A percentile compares a stretch with the other conserved stretches of the same genome.
phyloP scores from a whole-genome alignment of 2,329 filamentous ascomycete genomes.

The Raffaelea albimanens region DNA sequence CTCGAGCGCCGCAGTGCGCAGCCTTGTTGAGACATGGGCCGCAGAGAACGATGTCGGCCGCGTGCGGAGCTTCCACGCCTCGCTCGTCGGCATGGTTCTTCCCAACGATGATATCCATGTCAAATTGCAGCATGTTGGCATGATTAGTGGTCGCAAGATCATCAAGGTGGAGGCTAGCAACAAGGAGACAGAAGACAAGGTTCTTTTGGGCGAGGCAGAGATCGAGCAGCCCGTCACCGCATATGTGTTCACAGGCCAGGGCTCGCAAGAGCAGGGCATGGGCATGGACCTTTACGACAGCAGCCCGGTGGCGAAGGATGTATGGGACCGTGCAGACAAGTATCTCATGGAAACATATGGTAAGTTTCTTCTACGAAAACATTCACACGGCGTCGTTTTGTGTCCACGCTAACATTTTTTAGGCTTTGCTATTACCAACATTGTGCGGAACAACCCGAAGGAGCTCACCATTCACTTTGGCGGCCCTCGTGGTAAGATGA shows the following conservation, averaged over 20 bases:
- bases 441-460: slow-evolving; percentile 99
- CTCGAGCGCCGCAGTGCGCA: slow-evolving; percentile 91
- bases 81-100: slow-evolving; percentile 95
- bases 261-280: slow-evolving; percentile 98
- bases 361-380: slow-evolving; percentile 30
- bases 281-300: slow-evolving; percentile 97
- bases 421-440: slow-evolving; percentile 96
- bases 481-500: slow-evolving; percentile 91
- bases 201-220: slow-evolving; percentile 88
- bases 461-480: slow-evolving; percentile 98
- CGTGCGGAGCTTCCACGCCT: slow-evolving; percentile 94
- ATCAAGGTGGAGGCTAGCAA: slow-evolving; percentile 97
- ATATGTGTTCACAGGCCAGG: slow-evolving; percentile 97
- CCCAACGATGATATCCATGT: slow-evolving; percentile 94
- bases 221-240: slow-evolving; percentile 95
- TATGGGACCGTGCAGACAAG: slow-evolving; percentile 96
- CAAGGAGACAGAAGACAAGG: slow-evolving; percentile 92
- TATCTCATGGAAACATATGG: slow-evolving; percentile 99
- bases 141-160: slow-evolving; percentile 97
- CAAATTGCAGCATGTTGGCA: slow-evolving; percentile 91
- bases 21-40: slow-evolving; percentile 95
- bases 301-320: slow-evolving; percentile 88
- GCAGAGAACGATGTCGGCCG: slow-evolving; percentile 97
- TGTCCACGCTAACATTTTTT: too few species aligned
- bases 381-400: background rate